Conservation (phyloP, 306 rosid genomes). For the Rosa persica region DNA sequence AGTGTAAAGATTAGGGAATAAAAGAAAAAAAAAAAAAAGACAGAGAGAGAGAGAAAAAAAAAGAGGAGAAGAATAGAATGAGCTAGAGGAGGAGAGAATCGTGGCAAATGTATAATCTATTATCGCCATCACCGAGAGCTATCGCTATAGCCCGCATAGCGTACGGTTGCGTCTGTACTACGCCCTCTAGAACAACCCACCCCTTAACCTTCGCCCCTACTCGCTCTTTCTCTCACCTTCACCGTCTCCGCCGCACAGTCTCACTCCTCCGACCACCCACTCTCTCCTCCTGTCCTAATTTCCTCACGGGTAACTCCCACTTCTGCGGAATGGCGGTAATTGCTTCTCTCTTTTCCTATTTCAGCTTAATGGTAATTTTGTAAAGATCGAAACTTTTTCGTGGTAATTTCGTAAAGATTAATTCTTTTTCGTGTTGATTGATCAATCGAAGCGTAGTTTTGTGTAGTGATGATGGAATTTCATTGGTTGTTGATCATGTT, state of each 20-base stretch:
- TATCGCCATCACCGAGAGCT: conserved; percentile 8
- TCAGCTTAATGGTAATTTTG: background rate
- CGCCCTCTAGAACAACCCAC: conserved; percentile 31
- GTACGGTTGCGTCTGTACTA: conserved; percentile 39
- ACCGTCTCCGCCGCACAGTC: background rate
- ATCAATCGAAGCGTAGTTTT: background rate
- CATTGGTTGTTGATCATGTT: background rate
- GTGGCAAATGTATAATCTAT: conserved; percentile 12
- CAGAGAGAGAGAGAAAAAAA: too few species aligned
- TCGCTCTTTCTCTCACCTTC: conserved; percentile 10
- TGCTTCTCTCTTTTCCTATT: background rate
- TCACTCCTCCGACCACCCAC: conserved; percentile 11
- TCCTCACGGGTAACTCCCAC: conserved; percentile 62
- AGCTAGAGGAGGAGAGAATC: background rate
- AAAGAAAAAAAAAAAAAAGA: background rate
- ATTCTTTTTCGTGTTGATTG: background rate
- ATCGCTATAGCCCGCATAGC: conserved; percentile 20
- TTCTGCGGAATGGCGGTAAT: conserved; percentile 69
- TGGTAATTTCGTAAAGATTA: background rate
- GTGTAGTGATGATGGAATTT: background rate
- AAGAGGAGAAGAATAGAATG: background rate
- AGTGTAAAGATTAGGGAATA: background rate
- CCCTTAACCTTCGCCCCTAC: conserved; percentile 20
- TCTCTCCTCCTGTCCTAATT: conserved; percentile 36
- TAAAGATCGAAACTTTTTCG: background rate